These are phyloP conservation scores for Pleurotus tuoliensis DNA, from an alignment of 768 basidiomycete species.

Conservation along the genomic window DNA sequence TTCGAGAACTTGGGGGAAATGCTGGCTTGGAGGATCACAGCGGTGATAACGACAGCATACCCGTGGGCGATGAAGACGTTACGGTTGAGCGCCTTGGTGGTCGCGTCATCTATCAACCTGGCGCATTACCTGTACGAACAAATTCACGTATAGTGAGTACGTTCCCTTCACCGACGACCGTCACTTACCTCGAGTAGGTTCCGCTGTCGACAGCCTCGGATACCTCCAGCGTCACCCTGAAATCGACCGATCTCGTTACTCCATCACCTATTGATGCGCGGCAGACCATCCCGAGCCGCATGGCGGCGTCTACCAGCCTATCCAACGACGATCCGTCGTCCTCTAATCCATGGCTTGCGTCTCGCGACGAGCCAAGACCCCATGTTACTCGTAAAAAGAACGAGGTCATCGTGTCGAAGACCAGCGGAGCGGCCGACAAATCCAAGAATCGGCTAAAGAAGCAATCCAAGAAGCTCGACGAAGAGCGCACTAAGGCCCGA, in stretches of 20 bases:
- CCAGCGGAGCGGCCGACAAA: constrained; percentile 56
- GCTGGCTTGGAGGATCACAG: constrained; percentile 22
- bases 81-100: constrained; percentile 61
- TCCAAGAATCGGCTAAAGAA: constrained; percentile 77
- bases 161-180: constrained; percentile 10
- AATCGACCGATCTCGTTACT: constrained; percentile 49
- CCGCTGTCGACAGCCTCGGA: constrained; percentile 30
- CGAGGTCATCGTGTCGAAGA: constrained; percentile 66
- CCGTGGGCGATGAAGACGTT: constrained; percentile 25
- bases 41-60: constrained; percentile 24
- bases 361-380: constrained; percentile 68
- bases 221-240: constrained; percentile 66
- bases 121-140: constrained; percentile 18
- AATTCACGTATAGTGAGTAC: constrained; percentile 15
- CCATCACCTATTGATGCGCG: constrained; percentile 31
- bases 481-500: constrained; percentile 51
- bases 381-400: constrained; percentile 63
- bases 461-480: constrained; percentile 47
- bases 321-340: constrained; percentile 12
- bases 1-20: constrained; percentile 56
- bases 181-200: neutral
- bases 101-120: constrained; percentile 60
- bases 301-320: constrained; percentile 10
- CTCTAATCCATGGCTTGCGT: constrained; percentile 82
- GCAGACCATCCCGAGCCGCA: constrained; percentile 5